Evolutionary conservation across 2,329 filamentous ascomycete species (phyloP).

Genomic region (Cryphonectria radicalis): DNA sequence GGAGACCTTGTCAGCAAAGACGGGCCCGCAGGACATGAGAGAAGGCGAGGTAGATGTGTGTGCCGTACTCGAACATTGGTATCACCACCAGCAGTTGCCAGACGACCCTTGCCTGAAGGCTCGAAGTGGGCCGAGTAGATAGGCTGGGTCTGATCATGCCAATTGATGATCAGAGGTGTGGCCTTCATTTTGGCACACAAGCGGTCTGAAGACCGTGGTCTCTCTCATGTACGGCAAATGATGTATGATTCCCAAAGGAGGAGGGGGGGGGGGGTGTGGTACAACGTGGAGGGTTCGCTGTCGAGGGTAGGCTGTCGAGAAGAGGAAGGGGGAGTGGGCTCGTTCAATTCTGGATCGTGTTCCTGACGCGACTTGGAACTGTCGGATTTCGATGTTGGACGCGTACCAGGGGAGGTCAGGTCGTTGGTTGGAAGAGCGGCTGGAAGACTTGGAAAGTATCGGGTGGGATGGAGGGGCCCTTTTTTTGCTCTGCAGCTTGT

Average conservation of each 20-base stretch:
- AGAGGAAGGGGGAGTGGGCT: background rate
- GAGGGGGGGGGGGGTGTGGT: background rate
- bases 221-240: slow-evolving; percentile 13
- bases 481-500: background rate
- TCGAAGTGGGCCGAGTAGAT: slow-evolving; percentile 99
- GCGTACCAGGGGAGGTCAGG: background rate
- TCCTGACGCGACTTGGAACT: slow-evolving; percentile 5
- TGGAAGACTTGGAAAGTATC: background rate
- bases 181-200: slow-evolving; percentile 77
- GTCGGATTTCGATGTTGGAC: slow-evolving; percentile 9
- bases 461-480: background rate
- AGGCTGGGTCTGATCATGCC: slow-evolving; percentile 96
- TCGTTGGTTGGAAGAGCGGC: background rate
- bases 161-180: slow-evolving; percentile 93
- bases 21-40: background rate
- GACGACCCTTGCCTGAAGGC: slow-evolving; percentile 83
- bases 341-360: background rate
- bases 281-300: background rate
- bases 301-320: background rate
- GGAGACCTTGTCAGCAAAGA: slow-evolving; percentile 12
- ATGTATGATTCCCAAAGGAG: background rate
- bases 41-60: background rate
- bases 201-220: slow-evolving; percentile 19
- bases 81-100: slow-evolving; percentile 94
- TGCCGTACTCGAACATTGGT: slow-evolving; percentile 85